A percentile compares a stretch with the other conserved stretches of the same genome.
Conservation (phyloP, 148 eudicot genomes). For the Pouteria glomerata region DNA sequence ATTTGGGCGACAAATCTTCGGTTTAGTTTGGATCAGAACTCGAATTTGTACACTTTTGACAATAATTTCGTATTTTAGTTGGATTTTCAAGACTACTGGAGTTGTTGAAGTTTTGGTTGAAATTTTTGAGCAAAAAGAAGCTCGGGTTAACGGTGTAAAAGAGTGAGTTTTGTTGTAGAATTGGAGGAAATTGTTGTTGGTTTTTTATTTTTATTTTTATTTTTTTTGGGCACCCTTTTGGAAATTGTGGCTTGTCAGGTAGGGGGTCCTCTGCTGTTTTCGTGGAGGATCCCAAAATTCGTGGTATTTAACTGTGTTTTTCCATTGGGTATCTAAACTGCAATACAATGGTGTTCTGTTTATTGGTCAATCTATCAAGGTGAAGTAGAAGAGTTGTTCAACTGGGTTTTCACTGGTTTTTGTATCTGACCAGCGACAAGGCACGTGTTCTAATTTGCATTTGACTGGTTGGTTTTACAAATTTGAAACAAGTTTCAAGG, state of each 20-base stretch:
- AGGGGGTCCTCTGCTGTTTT: constrained; percentile 36
- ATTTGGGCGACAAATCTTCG: constrained; percentile 2
- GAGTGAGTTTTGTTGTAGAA: neutral
- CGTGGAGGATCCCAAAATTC: constrained; percentile 35
- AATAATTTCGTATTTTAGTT: neutral
- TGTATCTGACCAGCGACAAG: constrained; percentile 21
- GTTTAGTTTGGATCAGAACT: constrained; percentile 13
- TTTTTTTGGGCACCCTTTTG: neutral
- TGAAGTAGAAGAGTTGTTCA: constrained; percentile 4
- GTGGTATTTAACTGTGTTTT: neutral
- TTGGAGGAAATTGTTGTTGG: neutral
- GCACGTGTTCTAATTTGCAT: constrained; percentile 4
- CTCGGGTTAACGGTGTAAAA: neutral
- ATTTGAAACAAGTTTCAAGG: neutral
- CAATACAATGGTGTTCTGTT: neutral
- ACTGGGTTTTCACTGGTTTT: constrained; percentile 9
- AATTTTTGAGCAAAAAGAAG: constrained; percentile 1
- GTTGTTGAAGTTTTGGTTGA: constrained; percentile 1
- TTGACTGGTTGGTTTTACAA: neutral
- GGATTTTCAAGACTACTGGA: neutral
- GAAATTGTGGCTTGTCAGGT: constrained; percentile 14
- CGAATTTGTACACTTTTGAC: neutral
- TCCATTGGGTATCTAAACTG: neutral
- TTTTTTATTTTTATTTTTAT: neutral
- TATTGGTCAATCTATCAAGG: neutral